Evolutionary conservation across 768 basidiomycete species (phyloP).

Genomic region (Exidia glandulosa): DNA sequence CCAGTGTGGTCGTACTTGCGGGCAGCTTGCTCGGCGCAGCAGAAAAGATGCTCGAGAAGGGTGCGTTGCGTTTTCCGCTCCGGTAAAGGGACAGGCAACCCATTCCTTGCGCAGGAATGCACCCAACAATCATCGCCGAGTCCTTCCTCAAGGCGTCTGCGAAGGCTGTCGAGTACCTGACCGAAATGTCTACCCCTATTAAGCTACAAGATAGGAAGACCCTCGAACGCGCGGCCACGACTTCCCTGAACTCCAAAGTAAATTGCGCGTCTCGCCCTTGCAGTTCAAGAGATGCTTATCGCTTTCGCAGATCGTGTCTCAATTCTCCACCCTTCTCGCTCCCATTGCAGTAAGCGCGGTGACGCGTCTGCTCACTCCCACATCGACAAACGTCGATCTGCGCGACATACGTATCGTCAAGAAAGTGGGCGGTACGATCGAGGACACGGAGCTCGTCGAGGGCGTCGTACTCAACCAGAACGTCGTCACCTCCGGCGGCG

Average conservation of each 20-base stretch:
- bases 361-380: slow-evolving; percentile 76
- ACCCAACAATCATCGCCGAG: slow-evolving; percentile 94
- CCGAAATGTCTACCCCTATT: slow-evolving; percentile 85
- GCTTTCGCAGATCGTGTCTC: slow-evolving; percentile 77
- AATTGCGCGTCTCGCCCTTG: slow-evolving; percentile 6
- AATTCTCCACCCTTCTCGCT: slow-evolving; percentile 96
- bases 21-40: slow-evolving; percentile 89
- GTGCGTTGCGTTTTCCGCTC: slow-evolving; percentile 18
- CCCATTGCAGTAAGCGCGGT: slow-evolving; percentile 98
- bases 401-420: slow-evolving; percentile 94
- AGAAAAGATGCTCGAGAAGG: slow-evolving; percentile 92
- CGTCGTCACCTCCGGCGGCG: slow-evolving; percentile 80
- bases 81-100: not conserved
- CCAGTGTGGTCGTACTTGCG: slow-evolving; percentile 92
- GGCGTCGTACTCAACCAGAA: slow-evolving; percentile 97
- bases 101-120: slow-evolving; percentile 42
- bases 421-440: slow-evolving; percentile 97
- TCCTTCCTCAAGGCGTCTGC: slow-evolving; percentile 85
- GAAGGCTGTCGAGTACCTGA: slow-evolving; percentile 89
- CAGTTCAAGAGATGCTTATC: not conserved
- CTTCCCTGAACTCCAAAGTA: slow-evolving; percentile 93
- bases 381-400: slow-evolving; percentile 91
- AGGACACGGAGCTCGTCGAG: slow-evolving; percentile 94
- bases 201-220: slow-evolving; percentile 79
- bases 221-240: slow-evolving; percentile 86